phyloP scores from a whole-genome alignment of 495 filamentous ascomycete species.

The Friedmanniomyces simplex region DNA sequence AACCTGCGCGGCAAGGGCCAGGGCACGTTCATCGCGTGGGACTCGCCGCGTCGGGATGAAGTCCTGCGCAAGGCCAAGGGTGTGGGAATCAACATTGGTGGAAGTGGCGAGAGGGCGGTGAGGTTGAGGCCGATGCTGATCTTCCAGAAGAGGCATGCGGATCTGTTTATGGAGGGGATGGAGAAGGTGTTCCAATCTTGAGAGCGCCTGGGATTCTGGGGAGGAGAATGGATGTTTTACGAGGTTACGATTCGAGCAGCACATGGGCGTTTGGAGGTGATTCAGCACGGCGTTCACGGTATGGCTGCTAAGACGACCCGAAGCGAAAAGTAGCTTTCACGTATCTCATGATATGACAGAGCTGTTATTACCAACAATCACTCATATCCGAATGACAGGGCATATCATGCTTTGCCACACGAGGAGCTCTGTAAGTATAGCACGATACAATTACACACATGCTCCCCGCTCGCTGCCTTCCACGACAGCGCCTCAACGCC shows the following conservation, averaged over 20 bases:
- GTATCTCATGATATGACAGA: too few species aligned
- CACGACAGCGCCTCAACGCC: slow-evolving; percentile 2
- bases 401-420: too few species aligned
- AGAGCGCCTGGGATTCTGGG: not conserved
- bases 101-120: slow-evolving; percentile 69
- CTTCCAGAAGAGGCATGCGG: slow-evolving; percentile 86
- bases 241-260: too few species aligned
- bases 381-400: too few species aligned
- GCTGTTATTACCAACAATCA: too few species aligned
- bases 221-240: slow-evolving; percentile 1
- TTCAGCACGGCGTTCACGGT: too few species aligned
- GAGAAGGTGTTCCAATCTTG: slow-evolving; percentile 55
- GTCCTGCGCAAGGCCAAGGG: slow-evolving; percentile 74
- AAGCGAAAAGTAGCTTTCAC: too few species aligned
- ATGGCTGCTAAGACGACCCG: too few species aligned
- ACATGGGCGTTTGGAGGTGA: too few species aligned
- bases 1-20: slow-evolving; percentile 90
- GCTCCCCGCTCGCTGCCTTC: not conserved
- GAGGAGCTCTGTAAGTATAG: too few species aligned
- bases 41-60: slow-evolving; percentile 73
- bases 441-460: not conserved
- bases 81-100: slow-evolving; percentile 87
- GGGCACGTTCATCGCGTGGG: slow-evolving; percentile 96
- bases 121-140: slow-evolving; percentile 89
- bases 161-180: slow-evolving; percentile 54